These are phyloP conservation scores for Rosa lucieae DNA, from an alignment of 306 rosid species.

Conservation along the genomic window DNA sequence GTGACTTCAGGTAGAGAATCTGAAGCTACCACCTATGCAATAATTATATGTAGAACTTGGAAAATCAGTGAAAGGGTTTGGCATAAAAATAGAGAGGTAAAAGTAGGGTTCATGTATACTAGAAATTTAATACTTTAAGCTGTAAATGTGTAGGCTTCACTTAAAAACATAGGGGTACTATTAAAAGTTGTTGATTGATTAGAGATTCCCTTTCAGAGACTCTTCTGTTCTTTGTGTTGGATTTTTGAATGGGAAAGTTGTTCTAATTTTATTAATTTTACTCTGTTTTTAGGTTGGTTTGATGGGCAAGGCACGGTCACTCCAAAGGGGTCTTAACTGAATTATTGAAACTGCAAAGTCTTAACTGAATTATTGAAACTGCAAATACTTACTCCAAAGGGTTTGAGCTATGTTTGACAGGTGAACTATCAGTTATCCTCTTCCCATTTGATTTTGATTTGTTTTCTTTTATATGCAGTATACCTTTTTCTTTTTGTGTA, in stretches of 20 bases:
- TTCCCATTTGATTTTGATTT: conserved; percentile 14
- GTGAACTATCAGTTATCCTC: conserved; percentile 35
- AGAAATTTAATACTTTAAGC: too few species aligned
- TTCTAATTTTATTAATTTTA: background rate
- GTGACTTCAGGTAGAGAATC: too few species aligned
- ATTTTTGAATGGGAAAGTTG: conserved; percentile 9
- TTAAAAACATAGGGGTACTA: too few species aligned
- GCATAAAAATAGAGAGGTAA: too few species aligned
- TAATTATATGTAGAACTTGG: too few species aligned
- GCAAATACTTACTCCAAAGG: conserved; percentile 84
- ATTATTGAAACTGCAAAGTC: too few species aligned
- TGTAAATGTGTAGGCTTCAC: too few species aligned
- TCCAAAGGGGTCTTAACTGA: conserved; percentile 83
- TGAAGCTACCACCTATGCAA: too few species aligned
- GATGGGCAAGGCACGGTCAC: conserved; percentile 79
- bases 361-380: conserved; percentile 77
- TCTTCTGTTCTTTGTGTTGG: background rate
- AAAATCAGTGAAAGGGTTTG: too few species aligned
- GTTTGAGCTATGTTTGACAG: conserved; percentile 82
- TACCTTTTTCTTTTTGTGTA: background rate
- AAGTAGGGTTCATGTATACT: too few species aligned
- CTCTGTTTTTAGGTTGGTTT: conserved; percentile 64
- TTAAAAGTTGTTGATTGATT: too few species aligned
- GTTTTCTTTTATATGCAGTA: background rate
- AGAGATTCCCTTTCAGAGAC: too few species aligned